These are phyloP conservation scores for Annulohypoxylon nitens DNA, from an alignment of 495 filamentous ascomycete genomes.

Conservation along the genomic window DNA sequence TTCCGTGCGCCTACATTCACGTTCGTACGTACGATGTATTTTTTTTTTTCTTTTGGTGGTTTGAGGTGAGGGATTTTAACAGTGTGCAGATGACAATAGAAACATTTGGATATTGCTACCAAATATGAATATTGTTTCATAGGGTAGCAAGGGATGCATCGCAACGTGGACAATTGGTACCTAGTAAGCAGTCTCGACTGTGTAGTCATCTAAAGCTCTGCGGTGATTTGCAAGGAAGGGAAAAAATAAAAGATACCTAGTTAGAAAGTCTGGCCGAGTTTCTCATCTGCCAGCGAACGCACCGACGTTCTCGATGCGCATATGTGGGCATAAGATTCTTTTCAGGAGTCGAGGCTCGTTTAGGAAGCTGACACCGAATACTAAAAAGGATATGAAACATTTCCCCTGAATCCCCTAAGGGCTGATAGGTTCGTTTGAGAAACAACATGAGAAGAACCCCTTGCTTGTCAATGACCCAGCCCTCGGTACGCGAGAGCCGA, in stretches of 20 bases:
- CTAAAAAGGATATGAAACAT: conserved; percentile 35
- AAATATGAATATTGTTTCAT: conserved; percentile 35
- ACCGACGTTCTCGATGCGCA: conserved; percentile 14
- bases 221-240: neutral
- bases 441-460: conserved; percentile 27
- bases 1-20: neutral
- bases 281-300: conserved; percentile 9
- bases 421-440: conserved; percentile 36
- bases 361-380: conserved; percentile 30
- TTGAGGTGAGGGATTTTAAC: neutral
- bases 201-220: conserved; percentile 15
- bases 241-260: neutral
- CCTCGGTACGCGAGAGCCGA: conserved; percentile 7
- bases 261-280: conserved; percentile 24
- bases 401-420: neutral
- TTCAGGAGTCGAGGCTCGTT: conserved; percentile 21
- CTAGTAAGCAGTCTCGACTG: conserved; percentile 27
- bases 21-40: neutral
- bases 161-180: conserved; percentile 33
- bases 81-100: neutral
- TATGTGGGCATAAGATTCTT: conserved; percentile 8
- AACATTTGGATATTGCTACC: neutral
- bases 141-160: conserved; percentile 31
- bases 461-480: conserved; percentile 1
- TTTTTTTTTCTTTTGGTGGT: neutral